phyloP scores from a whole-genome alignment of 768 basidiomycete species.

The Mycena rebaudengoi region DNA sequence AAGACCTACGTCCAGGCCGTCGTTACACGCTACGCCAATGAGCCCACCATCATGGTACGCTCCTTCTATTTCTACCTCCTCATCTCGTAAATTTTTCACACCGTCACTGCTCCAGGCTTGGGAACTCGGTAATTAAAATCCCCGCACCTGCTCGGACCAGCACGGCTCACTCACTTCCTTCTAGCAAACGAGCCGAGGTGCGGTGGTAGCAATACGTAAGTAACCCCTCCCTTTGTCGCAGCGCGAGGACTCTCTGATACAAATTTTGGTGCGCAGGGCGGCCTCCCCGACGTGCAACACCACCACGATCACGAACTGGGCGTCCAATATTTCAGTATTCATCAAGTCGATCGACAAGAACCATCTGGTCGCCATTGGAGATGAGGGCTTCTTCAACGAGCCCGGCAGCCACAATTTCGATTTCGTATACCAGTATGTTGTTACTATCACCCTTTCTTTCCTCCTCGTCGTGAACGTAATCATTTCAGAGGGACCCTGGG shows the following conservation, averaged over 20 bases:
- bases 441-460: not conserved
- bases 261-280: not conserved
- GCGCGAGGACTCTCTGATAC: not conserved
- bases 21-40: constrained; percentile 59
- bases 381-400: constrained; percentile 72
- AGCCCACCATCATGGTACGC: constrained; percentile 63
- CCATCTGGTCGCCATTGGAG: constrained; percentile 70
- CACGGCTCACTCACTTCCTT: constrained; percentile 1
- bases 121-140: constrained; percentile 42
- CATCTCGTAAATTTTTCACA: not conserved
- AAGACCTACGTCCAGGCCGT: constrained; percentile 62
- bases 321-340: constrained; percentile 61
- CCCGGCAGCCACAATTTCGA: constrained; percentile 52
- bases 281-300: constrained; percentile 59
- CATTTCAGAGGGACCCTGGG: constrained; percentile 58
- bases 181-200: constrained; percentile 20
- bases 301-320: constrained; percentile 63
- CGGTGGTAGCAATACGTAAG: constrained; percentile 15
- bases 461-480: not conserved
- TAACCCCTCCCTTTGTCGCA: not conserved
- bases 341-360: constrained; percentile 71
- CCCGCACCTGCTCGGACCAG: not conserved
- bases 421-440: constrained; percentile 60
- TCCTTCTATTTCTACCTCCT: not conserved
- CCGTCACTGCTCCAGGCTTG: constrained; percentile 29